Evolutionary conservation across 805 yeast species (phyloP).

Genomic region (Allodekkera sacchari): DNA sequence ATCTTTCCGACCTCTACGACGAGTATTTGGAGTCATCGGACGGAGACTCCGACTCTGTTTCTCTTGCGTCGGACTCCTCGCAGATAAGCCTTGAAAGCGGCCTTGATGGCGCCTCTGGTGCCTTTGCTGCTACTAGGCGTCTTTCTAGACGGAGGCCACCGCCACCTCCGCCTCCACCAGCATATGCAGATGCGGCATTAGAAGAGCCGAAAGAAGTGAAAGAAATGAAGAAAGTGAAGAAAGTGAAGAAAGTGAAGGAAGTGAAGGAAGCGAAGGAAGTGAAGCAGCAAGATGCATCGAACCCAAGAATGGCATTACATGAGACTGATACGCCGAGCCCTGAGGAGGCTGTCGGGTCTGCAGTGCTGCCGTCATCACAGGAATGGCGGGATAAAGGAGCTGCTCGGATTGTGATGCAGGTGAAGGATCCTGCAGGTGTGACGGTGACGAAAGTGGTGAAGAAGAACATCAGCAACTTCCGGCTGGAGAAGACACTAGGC

Average conservation of each 20-base stretch:
- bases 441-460: constrained; percentile 41
- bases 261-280: not conserved
- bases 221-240: too few relatives aligned
- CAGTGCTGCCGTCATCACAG: constrained; percentile 17
- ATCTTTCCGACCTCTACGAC: constrained; percentile 21
- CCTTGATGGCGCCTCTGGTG: too few relatives aligned
- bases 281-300: constrained; percentile 1
- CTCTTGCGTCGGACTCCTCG: too few relatives aligned
- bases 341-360: not conserved
- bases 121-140: too few relatives aligned
- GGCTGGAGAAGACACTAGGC: constrained; percentile 80
- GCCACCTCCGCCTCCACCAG: too few relatives aligned
- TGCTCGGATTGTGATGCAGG: constrained; percentile 41
- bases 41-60: too few relatives aligned
- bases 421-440: constrained; percentile 37
- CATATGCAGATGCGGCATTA: too few relatives aligned
- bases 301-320: not conserved
- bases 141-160: too few relatives aligned
- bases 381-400: constrained; percentile 56
- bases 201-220: too few relatives aligned
- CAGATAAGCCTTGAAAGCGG: too few relatives aligned
- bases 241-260: too few relatives aligned
- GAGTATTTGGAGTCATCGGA: constrained; percentile 16
- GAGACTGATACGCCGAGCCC: not conserved
- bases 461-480: constrained; percentile 70